Base-by-base conservation (phyloP, 495 filamentous ascomycete species). In the Massariosphaeria phaeospora region DNA sequence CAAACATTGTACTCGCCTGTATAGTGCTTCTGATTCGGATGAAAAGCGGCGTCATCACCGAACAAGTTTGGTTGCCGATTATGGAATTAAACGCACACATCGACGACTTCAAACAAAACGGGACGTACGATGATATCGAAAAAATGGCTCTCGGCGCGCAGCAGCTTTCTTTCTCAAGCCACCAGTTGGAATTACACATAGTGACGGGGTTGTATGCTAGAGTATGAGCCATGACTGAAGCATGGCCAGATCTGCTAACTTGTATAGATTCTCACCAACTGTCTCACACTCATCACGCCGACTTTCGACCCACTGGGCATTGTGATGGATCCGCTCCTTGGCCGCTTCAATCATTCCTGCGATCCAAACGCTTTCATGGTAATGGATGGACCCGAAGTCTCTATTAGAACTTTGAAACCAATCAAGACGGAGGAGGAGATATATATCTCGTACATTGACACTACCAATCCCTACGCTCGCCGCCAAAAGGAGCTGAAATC, bases 341-440 rank as follows among this genome's bases (percentile, higher is more conserved):
- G 78, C 33, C 61, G 75, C 10, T 75, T 84, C 59, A 89, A 89
- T 65, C 86, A 90, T 69, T 84, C 79, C 45, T 89, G 86, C 67
- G 72, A 76, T 30, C 82, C 82, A 25, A 90, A 86, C 53, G 74
- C 80, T n/a, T 72, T 77, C 12, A 73, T 85, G 27, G 74, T 79
- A 12, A 84, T 86, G 59, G 79, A 85, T 45, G 79, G 76, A 13
- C 57, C 54, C 1, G 34, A 66, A 25, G 48, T 77, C 3, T 57
- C 66, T 0, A 49, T 79, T 12, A 68, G 76, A 11, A 66, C 71
- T 1, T 59, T 78, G 5, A 69, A 55, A 27, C 65, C 68, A 0
- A 80, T 84, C 50, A 59, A 72, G 5, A 69, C 75, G 21, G 74
- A 75, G 53, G 74, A 79, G 12, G 84, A 91, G 65, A 70, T 90